phyloP scores from a whole-genome alignment of 495 filamentous ascomycete species.

The Rhypophila decipiens region DNA sequence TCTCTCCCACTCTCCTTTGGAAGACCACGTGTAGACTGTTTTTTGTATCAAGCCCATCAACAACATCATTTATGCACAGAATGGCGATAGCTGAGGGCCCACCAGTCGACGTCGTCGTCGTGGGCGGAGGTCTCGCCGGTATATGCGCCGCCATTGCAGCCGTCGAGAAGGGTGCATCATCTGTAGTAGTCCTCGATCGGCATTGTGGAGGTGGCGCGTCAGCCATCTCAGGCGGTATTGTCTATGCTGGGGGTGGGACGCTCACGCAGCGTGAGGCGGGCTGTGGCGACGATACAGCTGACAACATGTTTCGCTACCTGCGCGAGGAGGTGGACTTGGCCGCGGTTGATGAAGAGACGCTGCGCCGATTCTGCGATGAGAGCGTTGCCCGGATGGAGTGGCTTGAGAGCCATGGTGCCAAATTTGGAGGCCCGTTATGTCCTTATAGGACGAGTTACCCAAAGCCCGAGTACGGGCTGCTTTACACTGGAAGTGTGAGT shows the following conservation, averaged over 20 bases:
- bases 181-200: slow-evolving; percentile 1
- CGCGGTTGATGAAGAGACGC: background rate
- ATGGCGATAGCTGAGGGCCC: no score
- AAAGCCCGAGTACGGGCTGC: background rate
- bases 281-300: slow-evolving; percentile 1
- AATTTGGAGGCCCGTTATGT: slow-evolving; percentile 1
- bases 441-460: slow-evolving; percentile 5
- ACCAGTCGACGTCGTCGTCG: slow-evolving; percentile 1
- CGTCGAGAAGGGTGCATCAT: slow-evolving; percentile 1
- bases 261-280: slow-evolving; percentile 4
- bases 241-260: slow-evolving; percentile 3
- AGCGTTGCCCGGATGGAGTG: slow-evolving; percentile 6
- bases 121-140: background rate
- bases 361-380: slow-evolving; percentile 4
- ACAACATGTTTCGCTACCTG: slow-evolving; percentile 5
- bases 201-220: slow-evolving; percentile 1
- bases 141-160: background rate
- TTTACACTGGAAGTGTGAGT: background rate
- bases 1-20: no score
- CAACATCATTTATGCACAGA: no score
- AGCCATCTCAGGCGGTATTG: slow-evolving; percentile 3
- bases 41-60: no score
- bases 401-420: slow-evolving; percentile 1
- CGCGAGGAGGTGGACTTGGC: slow-evolving; percentile 1
- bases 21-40: no score